Base-by-base conservation (phyloP, 2,329 filamentous ascomycete species). In the Xylariaceae sp. region DNA sequence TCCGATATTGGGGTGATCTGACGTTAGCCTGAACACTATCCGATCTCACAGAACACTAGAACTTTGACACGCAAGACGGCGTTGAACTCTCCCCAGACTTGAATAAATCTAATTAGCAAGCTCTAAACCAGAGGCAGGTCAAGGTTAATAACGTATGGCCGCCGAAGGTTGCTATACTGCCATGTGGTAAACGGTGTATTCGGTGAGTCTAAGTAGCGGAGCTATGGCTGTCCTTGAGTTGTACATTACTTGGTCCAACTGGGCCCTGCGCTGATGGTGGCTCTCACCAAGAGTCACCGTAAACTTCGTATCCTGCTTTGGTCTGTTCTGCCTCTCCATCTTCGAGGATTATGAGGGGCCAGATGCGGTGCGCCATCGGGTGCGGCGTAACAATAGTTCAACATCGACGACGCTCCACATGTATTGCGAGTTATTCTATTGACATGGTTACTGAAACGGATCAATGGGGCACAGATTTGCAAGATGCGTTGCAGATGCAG, bases 401-500 rank as follows among this genome's bases (percentile, higher is more conserved):
- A 46, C 43, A 50, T 35, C 24, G 40, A 29, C 26, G 29, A 41
- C 42, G 7, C 4, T 21, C 11, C 9, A 41, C 40, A 53, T 29
- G 35, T 26, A 43, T 27, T n/a, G n/a, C n/a, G n/a, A n/a, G 13
- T 37, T 15, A 44, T 45, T 24, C 18, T 29, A 48, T 43, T n/a
- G 15, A 24, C 13, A 32, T 36, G 29, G 18, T 29, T 26, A 27
- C 41, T 40, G 41, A 26, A 42, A n/a, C n/a, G n/a, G 53, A 57
- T 55, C 50, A n/a, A n/a, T n/a, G 54, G 42, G 23, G 46, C 49
- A 58, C 55, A 49, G 43, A 44, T n/a, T n/a, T n/a, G n/a, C 53
- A 51, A 58, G 58, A 60, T 60, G 30, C 51, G 39, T 49, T 54
- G 55, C 49, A 60, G 58, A 49, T 58, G 58, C 52, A 60, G 49